Evolutionary conservation across 225 moss, liverwort and hornwort genomes (phyloP), one percentile per base, ranked within the genome.

Genomic region (Pseudoscleropodium purum): DNA sequence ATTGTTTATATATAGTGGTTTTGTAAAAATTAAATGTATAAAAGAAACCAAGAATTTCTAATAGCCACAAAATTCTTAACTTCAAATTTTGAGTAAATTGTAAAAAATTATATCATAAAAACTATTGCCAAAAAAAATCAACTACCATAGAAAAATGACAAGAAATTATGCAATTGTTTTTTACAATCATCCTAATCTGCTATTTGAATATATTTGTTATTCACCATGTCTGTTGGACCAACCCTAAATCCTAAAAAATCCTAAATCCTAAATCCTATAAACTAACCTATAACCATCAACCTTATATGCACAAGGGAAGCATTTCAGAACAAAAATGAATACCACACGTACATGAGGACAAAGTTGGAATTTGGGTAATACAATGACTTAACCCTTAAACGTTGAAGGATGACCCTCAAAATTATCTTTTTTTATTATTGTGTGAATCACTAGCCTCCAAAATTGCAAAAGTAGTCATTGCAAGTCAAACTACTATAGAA

Each of bases 161-260:
- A 36, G 20, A 36, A 36, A 36, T 37, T 20, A 11, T 37, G 12
- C 21, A 68, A 11, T 37, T 37, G 3, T 68, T 37, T 37, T 11
- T 68, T 37, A 8, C 37, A 37, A 45, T 45, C 7, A 4, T 39
- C 24, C 23, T 3, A 24, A 1, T 7, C 69, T 1, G 0, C 1
- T 70, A 73, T 26, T 2, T 1, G 2, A 26, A 9, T 8, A 41
- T 41, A 39, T 43, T 61, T 7, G 7, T 9, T 31, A 43, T 61
- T 81, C 14, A 81, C 9, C 43, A 61, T 62, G 31, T 30, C 13
- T 20, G 30, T 21, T 61, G 9, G 19, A 14, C 14, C 62, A 43
- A 43, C 30, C 27, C 5, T 41, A 25, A 72, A 72, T 4, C 7
- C 69, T 39, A 23, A 37, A n/a, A 54, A 54, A 17, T 54, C 26